Percentiles rank a stretch among this genome's conserved stretches.
Conservation (phyloP, 2,329 filamentous ascomycete species). For the Colletotrichum somersetense region DNA sequence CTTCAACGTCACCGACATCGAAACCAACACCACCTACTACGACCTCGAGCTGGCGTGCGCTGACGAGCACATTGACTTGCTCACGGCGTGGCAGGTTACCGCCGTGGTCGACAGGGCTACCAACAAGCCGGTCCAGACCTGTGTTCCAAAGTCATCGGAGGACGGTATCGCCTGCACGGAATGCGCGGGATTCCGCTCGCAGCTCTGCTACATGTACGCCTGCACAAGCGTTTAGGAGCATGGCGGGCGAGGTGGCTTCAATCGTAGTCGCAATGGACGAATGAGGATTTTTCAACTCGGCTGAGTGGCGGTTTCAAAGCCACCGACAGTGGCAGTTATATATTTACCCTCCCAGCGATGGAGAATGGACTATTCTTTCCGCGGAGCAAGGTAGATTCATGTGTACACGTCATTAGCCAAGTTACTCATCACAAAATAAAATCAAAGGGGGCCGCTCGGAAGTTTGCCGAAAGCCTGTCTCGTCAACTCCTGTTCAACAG, state of each 20-base stretch:
- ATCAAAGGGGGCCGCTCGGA: not conserved
- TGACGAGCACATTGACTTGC: slow-evolving; percentile 15
- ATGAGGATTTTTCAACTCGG: not conserved
- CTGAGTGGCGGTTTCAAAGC: not conserved
- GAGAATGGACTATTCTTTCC: not conserved
- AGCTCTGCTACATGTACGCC: not conserved
- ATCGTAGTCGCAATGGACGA: not conserved
- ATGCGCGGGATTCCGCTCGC: not conserved
- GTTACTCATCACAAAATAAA: not conserved
- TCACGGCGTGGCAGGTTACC: not conserved
- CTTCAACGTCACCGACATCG: slow-evolving; percentile 28
- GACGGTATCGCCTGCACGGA: not conserved
- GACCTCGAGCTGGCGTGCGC: slow-evolving; percentile 34
- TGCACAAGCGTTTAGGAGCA: not conserved
- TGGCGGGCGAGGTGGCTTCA: not conserved
- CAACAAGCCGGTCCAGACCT: slow-evolving; percentile 28
- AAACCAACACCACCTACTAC: slow-evolving; percentile 19
- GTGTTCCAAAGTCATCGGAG: not conserved
- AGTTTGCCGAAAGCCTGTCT: not conserved
- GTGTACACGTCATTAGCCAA: not conserved
- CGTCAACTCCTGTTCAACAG: not conserved
- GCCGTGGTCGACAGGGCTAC: slow-evolving; percentile 25
- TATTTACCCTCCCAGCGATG: not conserved
- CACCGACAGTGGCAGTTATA: not conserved
- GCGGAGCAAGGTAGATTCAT: not conserved